phyloP scores from a whole-genome alignment of 2,329 filamentous ascomycete species.

The Penicillium sp. region DNA sequence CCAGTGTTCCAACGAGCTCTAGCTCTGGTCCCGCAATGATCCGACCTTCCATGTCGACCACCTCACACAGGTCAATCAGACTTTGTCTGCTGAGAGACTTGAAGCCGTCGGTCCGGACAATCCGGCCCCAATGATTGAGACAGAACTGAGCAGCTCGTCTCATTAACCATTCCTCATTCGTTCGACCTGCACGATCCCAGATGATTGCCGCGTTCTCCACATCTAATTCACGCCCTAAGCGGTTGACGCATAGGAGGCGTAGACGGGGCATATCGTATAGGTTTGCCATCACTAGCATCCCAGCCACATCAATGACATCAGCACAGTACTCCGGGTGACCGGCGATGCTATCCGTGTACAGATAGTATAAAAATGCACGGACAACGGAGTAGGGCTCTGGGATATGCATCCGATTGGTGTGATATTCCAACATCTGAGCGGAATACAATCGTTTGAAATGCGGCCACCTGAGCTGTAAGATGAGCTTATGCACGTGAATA shows the following conservation, averaged over 20 bases:
- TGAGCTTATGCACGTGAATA: constrained; percentile 94
- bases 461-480: constrained; percentile 93
- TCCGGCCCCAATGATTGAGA: constrained; percentile 90
- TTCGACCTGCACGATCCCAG: constrained; percentile 90
- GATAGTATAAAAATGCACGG: constrained; percentile 90
- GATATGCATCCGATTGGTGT: constrained; percentile 96
- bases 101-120: constrained; percentile 89
- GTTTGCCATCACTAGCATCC: constrained; percentile 95
- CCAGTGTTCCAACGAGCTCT: constrained; percentile 62
- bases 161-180: constrained; percentile 91
- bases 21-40: constrained; percentile 88
- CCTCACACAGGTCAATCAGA: constrained; percentile 88
- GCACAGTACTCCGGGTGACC: constrained; percentile 64
- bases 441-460: constrained; percentile 93
- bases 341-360: constrained; percentile 91
- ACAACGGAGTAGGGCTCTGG: constrained; percentile 95
- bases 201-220: constrained; percentile 94
- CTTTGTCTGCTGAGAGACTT: constrained; percentile 76
- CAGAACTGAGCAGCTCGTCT: constrained; percentile 87
- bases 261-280: constrained; percentile 97
- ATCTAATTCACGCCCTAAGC: constrained; percentile 87
- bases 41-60: constrained; percentile 90
- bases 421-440: constrained; percentile 95
- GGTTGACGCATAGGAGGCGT: constrained; percentile 86
- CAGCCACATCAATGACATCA: constrained; percentile 81